phyloP scores from a whole-genome alignment of 306 rosid genomes.

The Glycine latifolia region DNA sequence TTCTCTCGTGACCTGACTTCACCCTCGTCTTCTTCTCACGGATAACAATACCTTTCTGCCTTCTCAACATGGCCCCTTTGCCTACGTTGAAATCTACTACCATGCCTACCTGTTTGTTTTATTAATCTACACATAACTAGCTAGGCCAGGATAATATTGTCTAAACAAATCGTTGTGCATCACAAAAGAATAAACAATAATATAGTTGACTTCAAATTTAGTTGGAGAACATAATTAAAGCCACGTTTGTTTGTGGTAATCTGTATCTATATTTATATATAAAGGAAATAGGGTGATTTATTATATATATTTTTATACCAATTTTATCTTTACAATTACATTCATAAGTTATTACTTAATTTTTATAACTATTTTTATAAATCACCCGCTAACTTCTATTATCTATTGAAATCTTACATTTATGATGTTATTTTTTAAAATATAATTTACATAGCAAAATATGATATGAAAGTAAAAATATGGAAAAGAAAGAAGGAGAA shows the following conservation, averaged over 20 bases:
- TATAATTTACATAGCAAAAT: too few species aligned
- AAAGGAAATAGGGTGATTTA: too few species aligned
- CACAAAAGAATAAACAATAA: not conserved
- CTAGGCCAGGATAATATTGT: not conserved
- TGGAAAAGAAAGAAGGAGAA: not conserved
- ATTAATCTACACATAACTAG: not conserved
- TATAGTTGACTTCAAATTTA: not conserved
- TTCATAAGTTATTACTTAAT: too few species aligned
- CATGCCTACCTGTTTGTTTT: not conserved
- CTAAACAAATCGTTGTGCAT: not conserved
- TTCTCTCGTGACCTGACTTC: conserved; percentile 35
- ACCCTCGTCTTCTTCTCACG: conserved; percentile 31
- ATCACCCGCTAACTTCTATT: too few species aligned
- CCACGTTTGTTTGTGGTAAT: too few species aligned
- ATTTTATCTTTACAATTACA: too few species aligned
- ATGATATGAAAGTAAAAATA: too few species aligned
- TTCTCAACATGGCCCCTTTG: conserved; percentile 10
- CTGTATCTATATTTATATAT: too few species aligned
- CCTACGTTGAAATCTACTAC: not conserved
- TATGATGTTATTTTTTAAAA: too few species aligned
- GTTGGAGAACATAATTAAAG: not conserved
- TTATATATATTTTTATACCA: too few species aligned
- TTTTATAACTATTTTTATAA: too few species aligned
- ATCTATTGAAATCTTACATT: too few species aligned
- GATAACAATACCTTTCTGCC: conserved; percentile 39